A percentile compares a stretch with the other conserved stretches of the same genome.
These are phyloP conservation scores for Petunia hybrid DNA, from an alignment of 305 asterid species.

Conservation along the genomic window DNA sequence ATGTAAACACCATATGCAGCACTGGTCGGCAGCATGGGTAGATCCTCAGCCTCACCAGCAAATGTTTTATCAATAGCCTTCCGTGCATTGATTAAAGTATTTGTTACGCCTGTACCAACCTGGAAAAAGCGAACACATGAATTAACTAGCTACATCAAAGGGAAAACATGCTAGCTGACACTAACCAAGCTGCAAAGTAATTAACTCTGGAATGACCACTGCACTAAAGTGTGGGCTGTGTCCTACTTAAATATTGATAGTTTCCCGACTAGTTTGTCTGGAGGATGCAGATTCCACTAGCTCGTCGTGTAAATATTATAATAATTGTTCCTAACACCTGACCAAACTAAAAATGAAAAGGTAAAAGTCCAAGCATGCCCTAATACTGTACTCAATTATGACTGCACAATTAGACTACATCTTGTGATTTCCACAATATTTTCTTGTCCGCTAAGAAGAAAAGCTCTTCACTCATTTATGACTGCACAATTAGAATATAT, in stretches of 20 bases:
- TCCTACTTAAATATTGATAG: neutral
- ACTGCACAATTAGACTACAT: neutral
- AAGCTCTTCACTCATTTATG: neutral
- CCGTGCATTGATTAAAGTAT: conserved; percentile 65
- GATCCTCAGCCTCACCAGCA: conserved; percentile 88
- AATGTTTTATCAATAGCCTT: conserved; percentile 78
- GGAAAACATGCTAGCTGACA: conserved; percentile 4
- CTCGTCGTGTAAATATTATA: neutral
- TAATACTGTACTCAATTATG: neutral
- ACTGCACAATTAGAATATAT: neutral
- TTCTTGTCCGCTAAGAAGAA: neutral
- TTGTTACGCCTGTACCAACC: conserved; percentile 93
- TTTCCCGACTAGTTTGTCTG: neutral
- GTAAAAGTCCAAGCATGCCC: neutral
- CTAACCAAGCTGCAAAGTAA: neutral
- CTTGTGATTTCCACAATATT: conserved; percentile 14
- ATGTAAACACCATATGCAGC: conserved; percentile 85
- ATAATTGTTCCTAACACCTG: neutral
- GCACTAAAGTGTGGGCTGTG: neutral
- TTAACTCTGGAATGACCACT: neutral
- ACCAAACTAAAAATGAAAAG: conserved; percentile 1
- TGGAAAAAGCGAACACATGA: conserved; percentile 42
- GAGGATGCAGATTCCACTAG: neutral
- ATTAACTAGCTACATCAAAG: neutral
- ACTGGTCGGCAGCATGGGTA: conserved; percentile 80